These are phyloP conservation scores for Penicillium glabrum DNA, from an alignment of 2,329 filamentous ascomycete genomes.

Conservation along the genomic window DNA sequence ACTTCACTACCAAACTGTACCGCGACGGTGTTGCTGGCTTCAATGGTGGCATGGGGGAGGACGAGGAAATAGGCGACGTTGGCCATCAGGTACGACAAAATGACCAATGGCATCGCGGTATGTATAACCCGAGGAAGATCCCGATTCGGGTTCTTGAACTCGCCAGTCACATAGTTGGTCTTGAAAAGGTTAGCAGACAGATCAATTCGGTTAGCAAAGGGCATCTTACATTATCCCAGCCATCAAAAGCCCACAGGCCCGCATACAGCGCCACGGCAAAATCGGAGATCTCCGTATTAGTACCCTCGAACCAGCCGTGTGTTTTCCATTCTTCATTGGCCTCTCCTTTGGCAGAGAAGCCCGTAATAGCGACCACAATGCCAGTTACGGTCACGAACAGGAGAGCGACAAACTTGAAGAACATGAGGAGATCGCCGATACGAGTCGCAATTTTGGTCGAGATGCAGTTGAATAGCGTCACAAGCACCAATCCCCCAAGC, in stretches of 20 bases:
- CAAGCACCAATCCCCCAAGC: slow-evolving; percentile 68
- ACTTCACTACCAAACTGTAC: slow-evolving; percentile 90
- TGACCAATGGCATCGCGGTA: slow-evolving; percentile 92
- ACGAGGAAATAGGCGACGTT: slow-evolving; percentile 96
- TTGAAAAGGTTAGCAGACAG: slow-evolving; percentile 9
- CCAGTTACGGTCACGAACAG: slow-evolving; percentile 83
- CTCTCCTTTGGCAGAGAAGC: slow-evolving; percentile 72
- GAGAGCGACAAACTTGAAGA: slow-evolving; percentile 90
- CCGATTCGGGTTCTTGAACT: slow-evolving; percentile 86
- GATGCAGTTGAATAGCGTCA: slow-evolving; percentile 85
- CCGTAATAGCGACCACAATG: slow-evolving; percentile 84
- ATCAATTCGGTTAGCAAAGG: not conserved
- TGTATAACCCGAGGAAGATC: slow-evolving; percentile 95
- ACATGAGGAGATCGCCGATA: slow-evolving; percentile 91
- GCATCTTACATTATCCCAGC: slow-evolving; percentile 87
- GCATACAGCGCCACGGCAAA: slow-evolving; percentile 96
- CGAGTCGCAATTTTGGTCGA: slow-evolving; percentile 86
- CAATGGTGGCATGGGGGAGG: slow-evolving; percentile 75
- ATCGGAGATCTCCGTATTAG: slow-evolving; percentile 72
- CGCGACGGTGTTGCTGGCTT: slow-evolving; percentile 89
- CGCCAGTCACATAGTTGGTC: slow-evolving; percentile 97
- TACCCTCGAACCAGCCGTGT: slow-evolving; percentile 84
- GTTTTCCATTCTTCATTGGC: slow-evolving; percentile 85
- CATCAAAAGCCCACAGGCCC: slow-evolving; percentile 96
- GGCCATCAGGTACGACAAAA: slow-evolving; percentile 83